A percentile compares a stretch with the other conserved stretches of the same genome.
Evolutionary conservation across 2,329 filamentous ascomycete species (phyloP).

Genomic region (Fusarium armeniacum): DNA sequence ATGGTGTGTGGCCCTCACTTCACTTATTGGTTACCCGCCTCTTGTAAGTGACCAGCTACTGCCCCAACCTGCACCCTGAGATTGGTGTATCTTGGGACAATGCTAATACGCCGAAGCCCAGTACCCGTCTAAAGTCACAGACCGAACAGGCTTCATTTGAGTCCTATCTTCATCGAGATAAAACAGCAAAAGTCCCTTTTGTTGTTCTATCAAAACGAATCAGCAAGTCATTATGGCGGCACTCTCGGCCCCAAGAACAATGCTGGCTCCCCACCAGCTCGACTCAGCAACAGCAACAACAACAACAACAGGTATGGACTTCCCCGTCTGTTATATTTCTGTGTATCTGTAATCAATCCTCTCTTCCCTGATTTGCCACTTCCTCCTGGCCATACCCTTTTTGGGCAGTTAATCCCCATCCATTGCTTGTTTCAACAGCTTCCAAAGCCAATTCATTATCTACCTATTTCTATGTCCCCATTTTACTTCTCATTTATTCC

Average conservation of each 20-base stretch:
- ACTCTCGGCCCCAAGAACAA: slow-evolving; percentile 45
- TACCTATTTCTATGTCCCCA: not conserved
- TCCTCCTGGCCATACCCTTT: slow-evolving; percentile 20
- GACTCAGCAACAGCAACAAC: slow-evolving; percentile 41
- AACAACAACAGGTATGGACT: slow-evolving; percentile 43
- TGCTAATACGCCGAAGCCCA: slow-evolving; percentile 45
- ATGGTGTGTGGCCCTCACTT: slow-evolving; percentile 47
- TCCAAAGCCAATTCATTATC: slow-evolving; percentile 15
- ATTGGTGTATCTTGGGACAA: slow-evolving; percentile 40
- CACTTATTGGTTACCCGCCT: slow-evolving; percentile 45
- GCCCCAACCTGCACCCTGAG: slow-evolving; percentile 27
- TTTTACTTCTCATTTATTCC: slow-evolving; percentile 10
- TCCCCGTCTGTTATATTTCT: slow-evolving; percentile 21
- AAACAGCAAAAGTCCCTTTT: slow-evolving; percentile 37
- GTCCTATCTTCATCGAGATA: slow-evolving; percentile 27
- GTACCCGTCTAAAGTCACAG: slow-evolving; percentile 34
- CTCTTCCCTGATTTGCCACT: slow-evolving; percentile 32
- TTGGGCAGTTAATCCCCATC: slow-evolving; percentile 18
- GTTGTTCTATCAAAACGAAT: slow-evolving; percentile 22
- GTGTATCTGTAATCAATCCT: slow-evolving; percentile 29
- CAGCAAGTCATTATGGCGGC: slow-evolving; percentile 43
- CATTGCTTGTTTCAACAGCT: slow-evolving; percentile 22
- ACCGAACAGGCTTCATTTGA: slow-evolving; percentile 30
- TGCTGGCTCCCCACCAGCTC: slow-evolving; percentile 46
- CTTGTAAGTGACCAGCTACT: slow-evolving; percentile 45